These are phyloP conservation scores for Pneumocystis carinii DNA, from an alignment of 1,139 yeast genomes.

Conservation along the genomic window DNA sequence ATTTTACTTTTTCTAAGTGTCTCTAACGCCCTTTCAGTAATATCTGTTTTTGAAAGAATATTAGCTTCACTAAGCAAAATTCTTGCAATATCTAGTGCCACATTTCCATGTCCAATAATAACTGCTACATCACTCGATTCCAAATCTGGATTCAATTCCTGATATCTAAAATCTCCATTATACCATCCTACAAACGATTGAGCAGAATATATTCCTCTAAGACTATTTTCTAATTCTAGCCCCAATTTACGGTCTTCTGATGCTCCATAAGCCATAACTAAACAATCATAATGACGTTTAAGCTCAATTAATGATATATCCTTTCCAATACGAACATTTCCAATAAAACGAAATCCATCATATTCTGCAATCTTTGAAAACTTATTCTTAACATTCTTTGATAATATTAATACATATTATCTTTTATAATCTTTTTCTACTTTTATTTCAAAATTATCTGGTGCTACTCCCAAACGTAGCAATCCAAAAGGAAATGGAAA, in stretches of 20 bases:
- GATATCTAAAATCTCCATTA: slow-evolving; percentile 65
- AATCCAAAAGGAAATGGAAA: slow-evolving; percentile 86
- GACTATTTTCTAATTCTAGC: slow-evolving; percentile 42
- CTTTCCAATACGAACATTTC: slow-evolving; percentile 54
- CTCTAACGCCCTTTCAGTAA: slow-evolving; percentile 45
- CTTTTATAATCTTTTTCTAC: slow-evolving; percentile 4
- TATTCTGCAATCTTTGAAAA: slow-evolving; percentile 45
- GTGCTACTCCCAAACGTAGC: slow-evolving; percentile 93
- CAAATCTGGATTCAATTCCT: slow-evolving; percentile 37
- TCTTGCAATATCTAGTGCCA: slow-evolving; percentile 86
- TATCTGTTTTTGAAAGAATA: slow-evolving; percentile 49
- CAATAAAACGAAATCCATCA: slow-evolving; percentile 46
- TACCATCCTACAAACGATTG: slow-evolving; percentile 91
- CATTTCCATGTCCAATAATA: slow-evolving; percentile 93
- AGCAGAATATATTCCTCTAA: slow-evolving; percentile 61
- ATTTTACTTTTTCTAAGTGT: slow-evolving; percentile 40
- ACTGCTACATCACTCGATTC: slow-evolving; percentile 50
- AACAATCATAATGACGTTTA: slow-evolving; percentile 45
- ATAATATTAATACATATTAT: slow-evolving; percentile 21
- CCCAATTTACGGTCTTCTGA: slow-evolving; percentile 42
- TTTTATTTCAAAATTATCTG: slow-evolving; percentile 96
- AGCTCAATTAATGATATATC: slow-evolving; percentile 35
- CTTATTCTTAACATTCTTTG: slow-evolving; percentile 45
- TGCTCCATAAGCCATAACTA: slow-evolving; percentile 77
- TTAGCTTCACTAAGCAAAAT: slow-evolving; percentile 45